Conservation (phyloP, 2,329 filamentous ascomycete genomes). For the Aureobasidium musti region DNA sequence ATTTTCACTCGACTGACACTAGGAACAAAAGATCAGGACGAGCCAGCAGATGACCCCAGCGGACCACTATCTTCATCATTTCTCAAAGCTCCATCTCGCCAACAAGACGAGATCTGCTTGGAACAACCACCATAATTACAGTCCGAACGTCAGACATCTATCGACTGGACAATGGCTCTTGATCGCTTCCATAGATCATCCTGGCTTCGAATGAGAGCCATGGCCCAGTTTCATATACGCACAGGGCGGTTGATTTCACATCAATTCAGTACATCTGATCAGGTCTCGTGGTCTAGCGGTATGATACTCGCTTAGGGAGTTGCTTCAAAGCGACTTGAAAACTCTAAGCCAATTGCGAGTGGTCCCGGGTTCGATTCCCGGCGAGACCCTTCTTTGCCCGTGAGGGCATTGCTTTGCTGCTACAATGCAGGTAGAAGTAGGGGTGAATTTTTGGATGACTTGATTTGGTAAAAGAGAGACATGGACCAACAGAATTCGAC, state of each 20-base stretch:
- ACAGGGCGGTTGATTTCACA: neutral
- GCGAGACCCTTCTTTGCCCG: slow-evolving; percentile 9
- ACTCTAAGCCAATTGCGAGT: slow-evolving; percentile 27
- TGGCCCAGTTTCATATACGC: neutral
- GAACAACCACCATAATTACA: too few relatives aligned
- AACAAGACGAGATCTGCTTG: too few relatives aligned
- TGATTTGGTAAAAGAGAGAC: neutral
- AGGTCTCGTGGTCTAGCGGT: slow-evolving; percentile 25
- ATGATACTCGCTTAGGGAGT: slow-evolving; percentile 28
- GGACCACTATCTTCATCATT: too few relatives aligned
- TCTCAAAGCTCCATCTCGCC: too few relatives aligned
- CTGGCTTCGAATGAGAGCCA: too few relatives aligned
- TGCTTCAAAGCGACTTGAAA: slow-evolving; percentile 4
- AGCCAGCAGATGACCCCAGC: too few relatives aligned
- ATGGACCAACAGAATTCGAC: too few relatives aligned
- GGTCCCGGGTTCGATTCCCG: slow-evolving; percentile 31
- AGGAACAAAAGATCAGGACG: too few relatives aligned
- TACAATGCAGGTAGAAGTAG: neutral
- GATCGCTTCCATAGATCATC: too few relatives aligned
- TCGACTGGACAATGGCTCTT: too few relatives aligned
- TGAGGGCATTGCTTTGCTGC: neutral
- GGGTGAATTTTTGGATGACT: neutral
- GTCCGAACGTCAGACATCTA: too few relatives aligned
- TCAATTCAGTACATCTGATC: slow-evolving; percentile 7
- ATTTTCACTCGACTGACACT: too few relatives aligned